phyloP scores from a whole-genome alignment of 2,329 filamentous ascomycete genomes.

The Alternaria triticimaculans region DNA sequence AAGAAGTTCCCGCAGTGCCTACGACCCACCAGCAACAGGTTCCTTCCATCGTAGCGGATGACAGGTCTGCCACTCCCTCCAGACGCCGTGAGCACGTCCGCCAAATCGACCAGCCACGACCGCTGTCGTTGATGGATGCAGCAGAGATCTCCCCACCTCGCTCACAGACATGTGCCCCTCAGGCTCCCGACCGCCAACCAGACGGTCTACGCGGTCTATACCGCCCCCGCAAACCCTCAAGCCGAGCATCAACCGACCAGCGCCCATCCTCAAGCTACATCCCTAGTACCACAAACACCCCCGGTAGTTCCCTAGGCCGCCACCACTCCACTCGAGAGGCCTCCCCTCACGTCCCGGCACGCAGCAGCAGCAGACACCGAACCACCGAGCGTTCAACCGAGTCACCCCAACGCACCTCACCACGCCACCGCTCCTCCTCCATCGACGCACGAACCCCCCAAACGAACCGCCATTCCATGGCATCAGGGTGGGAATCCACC shows the following conservation, averaged over 20 bases:
- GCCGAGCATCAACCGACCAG: constrained; percentile 13
- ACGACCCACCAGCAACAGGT: constrained; percentile 16
- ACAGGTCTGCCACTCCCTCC: constrained; percentile 4
- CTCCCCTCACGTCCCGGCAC: constrained; percentile 18
- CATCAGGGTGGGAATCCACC: constrained; percentile 25
- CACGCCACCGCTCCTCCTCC: constrained; percentile 19
- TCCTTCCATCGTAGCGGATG: constrained; percentile 11
- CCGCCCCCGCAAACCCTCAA: constrained; percentile 14
- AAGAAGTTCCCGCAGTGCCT: constrained; percentile 31
- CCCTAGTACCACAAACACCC: constrained; percentile 10
- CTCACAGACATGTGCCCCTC: constrained; percentile 12
- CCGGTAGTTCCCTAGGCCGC: constrained; percentile 7
- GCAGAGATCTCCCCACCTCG: constrained; percentile 16
- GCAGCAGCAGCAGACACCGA: constrained; percentile 24
- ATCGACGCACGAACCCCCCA: background rate
- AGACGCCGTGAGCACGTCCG: constrained; percentile 17
- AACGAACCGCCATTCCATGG: constrained; percentile 4
- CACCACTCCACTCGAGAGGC: constrained; percentile 14
- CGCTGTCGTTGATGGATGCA: constrained; percentile 18
- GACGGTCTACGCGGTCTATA: constrained; percentile 33
- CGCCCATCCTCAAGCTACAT: constrained; percentile 24
- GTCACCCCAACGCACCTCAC: constrained; percentile 20
- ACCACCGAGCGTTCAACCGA: constrained; percentile 18
- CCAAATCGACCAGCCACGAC: constrained; percentile 3
- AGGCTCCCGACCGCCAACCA: constrained; percentile 20